Evolutionary conservation across 257 asterid species (phyloP).

Genomic region (Rhazya stricta): DNA sequence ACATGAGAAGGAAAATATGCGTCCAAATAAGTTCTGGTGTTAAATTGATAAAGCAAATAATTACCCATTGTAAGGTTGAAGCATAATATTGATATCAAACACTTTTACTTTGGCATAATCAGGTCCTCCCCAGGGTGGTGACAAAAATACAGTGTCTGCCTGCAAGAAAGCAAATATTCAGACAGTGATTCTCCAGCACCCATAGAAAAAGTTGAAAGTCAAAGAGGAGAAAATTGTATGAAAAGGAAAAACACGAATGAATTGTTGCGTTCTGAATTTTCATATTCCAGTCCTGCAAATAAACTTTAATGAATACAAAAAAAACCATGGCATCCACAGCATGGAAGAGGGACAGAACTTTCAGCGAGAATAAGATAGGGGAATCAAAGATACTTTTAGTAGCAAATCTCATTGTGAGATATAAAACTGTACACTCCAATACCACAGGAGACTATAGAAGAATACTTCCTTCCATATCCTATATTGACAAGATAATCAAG

Average conservation of each 20-base stretch:
- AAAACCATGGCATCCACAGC: not conserved
- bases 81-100: slow-evolving; percentile 75
- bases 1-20: not conserved
- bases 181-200: not conserved
- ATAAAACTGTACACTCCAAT: not conserved
- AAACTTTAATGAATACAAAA: not conserved
- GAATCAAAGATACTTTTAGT: not conserved
- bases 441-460: no score
- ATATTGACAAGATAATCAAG: not conserved
- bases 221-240: not conserved
- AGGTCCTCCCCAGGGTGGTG: slow-evolving; percentile 99
- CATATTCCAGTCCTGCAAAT: not conserved
- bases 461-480: no score
- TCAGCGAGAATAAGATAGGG: not conserved
- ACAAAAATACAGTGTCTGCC: slow-evolving; percentile 79
- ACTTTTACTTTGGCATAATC: slow-evolving; percentile 62
- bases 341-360: not conserved
- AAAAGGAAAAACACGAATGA: not conserved
- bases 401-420: not conserved
- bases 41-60: slow-evolving; percentile 14
- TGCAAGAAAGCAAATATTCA: slow-evolving; percentile 27
- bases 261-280: not conserved
- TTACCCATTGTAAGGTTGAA: slow-evolving; percentile 87
- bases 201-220: not conserved
- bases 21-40: not conserved